phyloP scores from a whole-genome alignment of 495 filamentous ascomycete genomes.

The Mycothermus thermophilus region DNA sequence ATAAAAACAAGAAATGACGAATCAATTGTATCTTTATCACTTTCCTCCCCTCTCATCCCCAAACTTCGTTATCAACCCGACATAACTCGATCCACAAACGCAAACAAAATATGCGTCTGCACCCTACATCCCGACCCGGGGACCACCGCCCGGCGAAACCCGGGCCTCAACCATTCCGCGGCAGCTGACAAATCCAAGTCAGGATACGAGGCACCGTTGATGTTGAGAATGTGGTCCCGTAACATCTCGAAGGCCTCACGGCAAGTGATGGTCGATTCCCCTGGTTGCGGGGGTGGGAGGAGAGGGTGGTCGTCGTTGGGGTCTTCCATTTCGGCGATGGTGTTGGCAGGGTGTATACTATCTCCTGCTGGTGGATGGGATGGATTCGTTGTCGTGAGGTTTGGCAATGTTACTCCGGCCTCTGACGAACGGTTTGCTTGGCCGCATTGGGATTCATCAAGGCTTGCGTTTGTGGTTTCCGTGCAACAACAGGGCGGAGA shows the following conservation, averaged over 20 bases:
- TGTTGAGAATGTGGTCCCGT: no score
- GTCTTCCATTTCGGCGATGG: neutral
- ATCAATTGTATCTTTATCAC: no score
- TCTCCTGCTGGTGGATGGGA: neutral
- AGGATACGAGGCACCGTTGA: slow-evolving; percentile 3
- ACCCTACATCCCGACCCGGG: slow-evolving; percentile 15
- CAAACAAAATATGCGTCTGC: slow-evolving; percentile 17
- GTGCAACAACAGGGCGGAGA: no score
- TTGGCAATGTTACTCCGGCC: neutral
- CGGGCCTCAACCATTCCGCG: slow-evolving; percentile 12
- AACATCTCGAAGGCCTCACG: slow-evolving; percentile 16
- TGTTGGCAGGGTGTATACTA: no score
- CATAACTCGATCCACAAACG: slow-evolving; percentile 14
- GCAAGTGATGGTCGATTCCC: slow-evolving; percentile 18
- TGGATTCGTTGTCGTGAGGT: neutral
- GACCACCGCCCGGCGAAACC: slow-evolving; percentile 10
- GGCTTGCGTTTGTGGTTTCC: no score
- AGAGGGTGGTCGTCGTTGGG: slow-evolving; percentile 3
- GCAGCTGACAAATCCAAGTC: slow-evolving; percentile 9
- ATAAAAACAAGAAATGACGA: no score
- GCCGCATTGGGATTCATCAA: no score
- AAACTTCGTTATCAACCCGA: slow-evolving; percentile 2
- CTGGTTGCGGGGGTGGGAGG: slow-evolving; percentile 8
- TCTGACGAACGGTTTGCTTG: no score
- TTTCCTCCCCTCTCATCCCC: no score